Evolutionary conservation across 2,329 filamentous ascomycete species (phyloP).

Genomic region (Paraphoma sp.): DNA sequence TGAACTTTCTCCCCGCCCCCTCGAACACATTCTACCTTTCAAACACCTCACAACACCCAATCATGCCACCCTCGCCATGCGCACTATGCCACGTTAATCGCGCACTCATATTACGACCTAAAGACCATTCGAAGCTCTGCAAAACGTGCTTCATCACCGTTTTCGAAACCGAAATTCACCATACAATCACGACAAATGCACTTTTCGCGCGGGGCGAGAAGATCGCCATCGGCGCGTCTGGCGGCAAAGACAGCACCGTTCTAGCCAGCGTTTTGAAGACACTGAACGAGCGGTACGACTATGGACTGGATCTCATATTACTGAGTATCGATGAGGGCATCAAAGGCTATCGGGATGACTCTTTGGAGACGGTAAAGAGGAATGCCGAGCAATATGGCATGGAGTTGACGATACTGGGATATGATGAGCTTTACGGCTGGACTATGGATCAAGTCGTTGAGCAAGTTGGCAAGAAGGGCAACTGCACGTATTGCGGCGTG

Average conservation of each 20-base stretch:
- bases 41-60: slow-evolving; percentile 8
- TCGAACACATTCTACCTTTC: neutral
- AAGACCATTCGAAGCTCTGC: slow-evolving; percentile 94
- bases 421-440: slow-evolving; percentile 95
- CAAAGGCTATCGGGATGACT: slow-evolving; percentile 95
- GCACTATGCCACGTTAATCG: slow-evolving; percentile 76
- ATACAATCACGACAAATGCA: slow-evolving; percentile 82
- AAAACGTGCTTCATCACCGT: slow-evolving; percentile 83
- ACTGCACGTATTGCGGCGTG: slow-evolving; percentile 98
- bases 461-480: slow-evolving; percentile 95
- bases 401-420: slow-evolving; percentile 89
- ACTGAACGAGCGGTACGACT: slow-evolving; percentile 86
- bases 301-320: slow-evolving; percentile 83
- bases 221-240: slow-evolving; percentile 93
- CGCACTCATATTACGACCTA: slow-evolving; percentile 90
- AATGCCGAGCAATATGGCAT: slow-evolving; percentile 92
- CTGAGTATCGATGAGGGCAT: slow-evolving; percentile 97
- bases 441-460: slow-evolving; percentile 99
- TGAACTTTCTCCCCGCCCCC: slow-evolving; percentile 1
- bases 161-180: slow-evolving; percentile 93
- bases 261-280: slow-evolving; percentile 94
- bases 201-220: slow-evolving; percentile 85
- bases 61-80: slow-evolving; percentile 80
- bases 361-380: slow-evolving; percentile 92
- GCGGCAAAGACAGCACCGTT: slow-evolving; percentile 97